phyloP scores from a whole-genome alignment of 2,329 filamentous ascomycete genomes.

The Aspergillus novoparasiticus region DNA sequence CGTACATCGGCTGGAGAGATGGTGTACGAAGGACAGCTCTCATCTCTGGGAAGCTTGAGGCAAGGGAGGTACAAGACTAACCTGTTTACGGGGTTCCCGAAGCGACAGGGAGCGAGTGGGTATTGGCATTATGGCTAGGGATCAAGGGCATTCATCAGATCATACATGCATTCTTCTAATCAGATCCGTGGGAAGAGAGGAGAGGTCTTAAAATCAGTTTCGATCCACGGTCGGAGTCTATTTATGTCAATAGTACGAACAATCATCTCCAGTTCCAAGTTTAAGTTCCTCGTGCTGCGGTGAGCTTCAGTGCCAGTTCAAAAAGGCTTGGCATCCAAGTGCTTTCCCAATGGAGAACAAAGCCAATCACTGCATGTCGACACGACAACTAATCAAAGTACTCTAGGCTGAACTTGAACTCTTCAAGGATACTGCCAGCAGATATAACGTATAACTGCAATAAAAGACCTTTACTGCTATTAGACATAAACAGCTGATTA shows the following conservation, averaged over 20 bases:
- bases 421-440: no score
- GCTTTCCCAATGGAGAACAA: background rate
- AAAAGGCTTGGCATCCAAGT: background rate
- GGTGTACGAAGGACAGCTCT: background rate
- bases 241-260: background rate
- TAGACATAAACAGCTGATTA: no score
- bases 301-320: background rate
- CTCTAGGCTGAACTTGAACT: no score
- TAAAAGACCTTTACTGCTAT: no score
- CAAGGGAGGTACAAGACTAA: constrained; percentile 24
- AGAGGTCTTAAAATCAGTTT: background rate
- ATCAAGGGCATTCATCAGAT: background rate
- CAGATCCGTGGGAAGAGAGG: background rate
- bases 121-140: constrained; percentile 38
- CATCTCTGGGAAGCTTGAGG: background rate
- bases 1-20: background rate
- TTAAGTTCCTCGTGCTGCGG: background rate
- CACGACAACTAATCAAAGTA: no score
- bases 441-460: no score
- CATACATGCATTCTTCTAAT: background rate
- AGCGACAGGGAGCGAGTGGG: constrained; percentile 41
- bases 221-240: background rate
- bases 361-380: no score
- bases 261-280: background rate
- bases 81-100: constrained; percentile 38